Conservation (phyloP, 352 stramenopile genomes). For the Thalassiosira mediterranea region DNA sequence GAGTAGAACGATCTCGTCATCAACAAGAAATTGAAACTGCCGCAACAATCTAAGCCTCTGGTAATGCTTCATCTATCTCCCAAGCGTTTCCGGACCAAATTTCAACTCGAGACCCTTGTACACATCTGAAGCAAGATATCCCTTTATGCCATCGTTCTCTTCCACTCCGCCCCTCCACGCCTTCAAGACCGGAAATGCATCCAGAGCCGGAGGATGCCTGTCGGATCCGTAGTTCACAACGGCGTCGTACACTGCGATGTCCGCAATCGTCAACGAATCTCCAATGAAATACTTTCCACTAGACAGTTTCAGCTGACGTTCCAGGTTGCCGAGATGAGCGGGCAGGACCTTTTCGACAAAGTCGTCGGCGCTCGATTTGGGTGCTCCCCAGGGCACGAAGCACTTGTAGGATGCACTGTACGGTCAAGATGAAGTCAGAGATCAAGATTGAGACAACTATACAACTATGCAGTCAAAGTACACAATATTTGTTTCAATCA, state of each 20-base stretch:
- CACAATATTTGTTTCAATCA: no score
- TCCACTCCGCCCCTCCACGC: slow-evolving; percentile 21
- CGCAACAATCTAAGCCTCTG: no score
- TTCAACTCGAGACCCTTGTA: slow-evolving; percentile 29
- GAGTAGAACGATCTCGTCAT: no score
- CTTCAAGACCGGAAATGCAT: slow-evolving; percentile 25
- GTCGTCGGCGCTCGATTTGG: slow-evolving; percentile 7
- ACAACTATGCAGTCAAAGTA: no score
- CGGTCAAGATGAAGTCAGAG: no score
- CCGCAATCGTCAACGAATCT: slow-evolving; percentile 39
- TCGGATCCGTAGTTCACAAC: slow-evolving; percentile 26
- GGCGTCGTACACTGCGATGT: slow-evolving; percentile 44
- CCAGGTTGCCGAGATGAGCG: slow-evolving; percentile 44
- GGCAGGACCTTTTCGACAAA: slow-evolving; percentile 32
- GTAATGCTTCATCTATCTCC: no score
- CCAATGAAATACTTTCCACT: slow-evolving; percentile 39
- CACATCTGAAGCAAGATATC: slow-evolving; percentile 23
- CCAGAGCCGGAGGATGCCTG: slow-evolving; percentile 1
- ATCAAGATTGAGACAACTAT: no score
- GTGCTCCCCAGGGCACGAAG: slow-evolving; percentile 32
- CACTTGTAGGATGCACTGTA: slow-evolving; percentile 20
- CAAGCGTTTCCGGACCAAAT: slow-evolving; percentile 30
- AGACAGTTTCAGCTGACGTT: slow-evolving; percentile 38
- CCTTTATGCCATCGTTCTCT: slow-evolving; percentile 21
- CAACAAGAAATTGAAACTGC: no score